Conservation (phyloP, 2,329 filamentous ascomycete genomes). For the Periconia digitata region DNA sequence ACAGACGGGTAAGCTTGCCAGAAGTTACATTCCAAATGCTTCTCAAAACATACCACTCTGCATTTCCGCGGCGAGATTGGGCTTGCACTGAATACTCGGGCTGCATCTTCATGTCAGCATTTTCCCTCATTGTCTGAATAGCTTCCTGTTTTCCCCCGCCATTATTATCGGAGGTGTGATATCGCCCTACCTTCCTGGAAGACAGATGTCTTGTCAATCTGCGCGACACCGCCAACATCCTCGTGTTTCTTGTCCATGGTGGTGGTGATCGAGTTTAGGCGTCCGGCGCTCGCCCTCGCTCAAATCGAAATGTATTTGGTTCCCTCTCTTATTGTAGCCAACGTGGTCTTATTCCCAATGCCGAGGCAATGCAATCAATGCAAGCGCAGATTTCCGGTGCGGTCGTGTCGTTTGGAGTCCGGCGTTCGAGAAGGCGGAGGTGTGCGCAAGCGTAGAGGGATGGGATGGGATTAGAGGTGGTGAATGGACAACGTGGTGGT, state of each 20-base stretch:
- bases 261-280: slow-evolving; percentile 12
- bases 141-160: slow-evolving; percentile 4
- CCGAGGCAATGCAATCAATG: background rate
- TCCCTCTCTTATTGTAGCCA: slow-evolving; percentile 35
- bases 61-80: slow-evolving; percentile 97
- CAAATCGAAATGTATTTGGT: slow-evolving; percentile 9
- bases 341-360: slow-evolving; percentile 39
- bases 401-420: background rate
- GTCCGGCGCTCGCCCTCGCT: slow-evolving; percentile 1
- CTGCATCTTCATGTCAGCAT: slow-evolving; percentile 53
- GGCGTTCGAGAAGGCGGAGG: slow-evolving; percentile 1
- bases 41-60: slow-evolving; percentile 76
- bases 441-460: background rate
- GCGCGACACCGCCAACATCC: slow-evolving; percentile 93
- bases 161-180: slow-evolving; percentile 2
- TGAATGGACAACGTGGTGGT: slow-evolving; percentile 40
- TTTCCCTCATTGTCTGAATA: slow-evolving; percentile 1
- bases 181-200: slow-evolving; percentile 88
- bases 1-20: slow-evolving; percentile 4
- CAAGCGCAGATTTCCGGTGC: background rate
- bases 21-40: background rate
- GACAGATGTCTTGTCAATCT: slow-evolving; percentile 95
- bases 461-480: slow-evolving; percentile 11
- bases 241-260: slow-evolving; percentile 87
- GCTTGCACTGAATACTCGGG: slow-evolving; percentile 95